Percentiles rank a stretch among this genome's conserved stretches.
Conservation (phyloP, 192 early-diverging fungal species). For the Coemansia sp. region DNA sequence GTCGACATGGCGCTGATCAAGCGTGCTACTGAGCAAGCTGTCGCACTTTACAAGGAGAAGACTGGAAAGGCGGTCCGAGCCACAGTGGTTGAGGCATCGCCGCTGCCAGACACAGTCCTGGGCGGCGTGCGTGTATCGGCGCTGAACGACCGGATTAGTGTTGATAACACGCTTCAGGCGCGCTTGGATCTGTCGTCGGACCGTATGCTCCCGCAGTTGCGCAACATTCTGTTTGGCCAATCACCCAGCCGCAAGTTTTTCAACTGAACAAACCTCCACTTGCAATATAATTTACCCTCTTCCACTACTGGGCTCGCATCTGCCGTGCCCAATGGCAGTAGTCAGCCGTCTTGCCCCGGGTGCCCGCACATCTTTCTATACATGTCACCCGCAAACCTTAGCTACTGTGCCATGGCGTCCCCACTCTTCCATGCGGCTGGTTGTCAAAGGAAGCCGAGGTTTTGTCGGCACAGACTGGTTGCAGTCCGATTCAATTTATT, state of each 20-base stretch:
- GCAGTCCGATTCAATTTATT: not conserved
- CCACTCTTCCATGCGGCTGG: not conserved
- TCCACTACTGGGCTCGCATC: no score
- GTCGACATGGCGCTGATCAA: constrained; percentile 65
- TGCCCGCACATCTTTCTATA: no score
- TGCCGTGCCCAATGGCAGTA: no score
- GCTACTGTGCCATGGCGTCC: not conserved
- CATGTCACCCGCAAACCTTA: no score
- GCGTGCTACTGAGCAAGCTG: constrained; percentile 52
- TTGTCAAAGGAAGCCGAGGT: not conserved
- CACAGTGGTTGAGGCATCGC: constrained; percentile 54
- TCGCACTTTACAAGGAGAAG: constrained; percentile 58
- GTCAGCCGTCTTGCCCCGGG: no score
- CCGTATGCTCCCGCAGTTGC: constrained; percentile 90
- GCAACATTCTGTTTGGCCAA: constrained; percentile 84
- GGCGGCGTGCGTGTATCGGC: constrained; percentile 86
- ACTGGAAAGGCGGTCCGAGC: constrained; percentile 38
- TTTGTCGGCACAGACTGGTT: not conserved
- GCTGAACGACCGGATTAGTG: constrained; percentile 72
- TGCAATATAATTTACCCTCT: not conserved
- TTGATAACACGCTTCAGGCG: constrained; percentile 90
- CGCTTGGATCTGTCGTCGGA: constrained; percentile 81
- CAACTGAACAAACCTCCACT: constrained; percentile 36
- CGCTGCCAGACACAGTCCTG: constrained; percentile 73
- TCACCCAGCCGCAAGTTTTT: constrained; percentile 90